These are phyloP conservation scores for Pseudocercospora musae DNA, from an alignment of 2,329 filamentous ascomycete species.

Conservation along the genomic window DNA sequence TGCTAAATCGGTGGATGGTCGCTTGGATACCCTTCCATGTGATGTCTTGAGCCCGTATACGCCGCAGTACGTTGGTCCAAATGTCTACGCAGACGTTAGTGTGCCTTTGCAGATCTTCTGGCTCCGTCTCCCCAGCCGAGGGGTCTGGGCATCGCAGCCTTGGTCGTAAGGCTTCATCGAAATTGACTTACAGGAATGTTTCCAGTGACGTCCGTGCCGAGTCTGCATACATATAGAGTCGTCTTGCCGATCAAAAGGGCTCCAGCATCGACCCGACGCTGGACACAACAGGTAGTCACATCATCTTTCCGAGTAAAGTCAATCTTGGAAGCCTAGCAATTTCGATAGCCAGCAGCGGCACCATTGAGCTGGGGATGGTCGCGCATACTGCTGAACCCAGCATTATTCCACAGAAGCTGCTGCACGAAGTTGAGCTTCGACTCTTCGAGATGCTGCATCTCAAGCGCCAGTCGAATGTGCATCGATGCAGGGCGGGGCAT, in stretches of 20 bases:
- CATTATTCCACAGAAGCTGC: conserved; percentile 67
- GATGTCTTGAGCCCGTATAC: conserved; percentile 78
- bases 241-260: conserved; percentile 73
- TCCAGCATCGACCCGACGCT: conserved; percentile 68
- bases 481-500: background rate
- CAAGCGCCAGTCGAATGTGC: background rate
- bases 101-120: background rate
- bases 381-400: conserved; percentile 60
- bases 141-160: background rate
- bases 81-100: conserved; percentile 37
- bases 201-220: conserved; percentile 70
- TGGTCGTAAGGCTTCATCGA: background rate
- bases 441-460: conserved; percentile 56
- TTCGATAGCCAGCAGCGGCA: conserved; percentile 56
- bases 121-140: background rate
- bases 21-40: conserved; percentile 63
- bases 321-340: conserved; percentile 61
- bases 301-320: conserved; percentile 52
- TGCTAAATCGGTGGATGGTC: conserved; percentile 58
- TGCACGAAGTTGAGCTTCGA: conserved; percentile 58
- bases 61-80: conserved; percentile 74
- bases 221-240: conserved; percentile 73
- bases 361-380: conserved; percentile 53
- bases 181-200: conserved; percentile 58
- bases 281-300: conserved; percentile 67